These are phyloP conservation scores for Pouteria glomerata DNA, from an alignment of 148 eudicot genomes.

Conservation along the genomic window DNA sequence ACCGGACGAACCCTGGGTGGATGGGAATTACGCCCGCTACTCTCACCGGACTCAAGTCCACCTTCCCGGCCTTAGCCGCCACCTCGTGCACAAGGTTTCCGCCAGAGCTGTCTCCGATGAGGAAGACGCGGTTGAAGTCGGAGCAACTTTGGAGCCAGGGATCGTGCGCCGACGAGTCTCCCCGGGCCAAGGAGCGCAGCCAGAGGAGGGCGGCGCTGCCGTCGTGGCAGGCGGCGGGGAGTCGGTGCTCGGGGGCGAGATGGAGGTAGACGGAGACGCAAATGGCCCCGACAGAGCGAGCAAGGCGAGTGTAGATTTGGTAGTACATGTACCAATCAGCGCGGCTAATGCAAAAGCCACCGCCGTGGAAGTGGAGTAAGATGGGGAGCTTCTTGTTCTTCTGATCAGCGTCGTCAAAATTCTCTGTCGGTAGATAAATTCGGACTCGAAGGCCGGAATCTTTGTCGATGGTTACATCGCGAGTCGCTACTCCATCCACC, in stretches of 20 bases:
- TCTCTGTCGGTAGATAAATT: slow-evolving; percentile 56
- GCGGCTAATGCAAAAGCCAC: slow-evolving; percentile 76
- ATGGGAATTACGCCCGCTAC: slow-evolving; percentile 59
- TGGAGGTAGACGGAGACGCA: slow-evolving; percentile 59
- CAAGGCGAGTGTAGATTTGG: slow-evolving; percentile 42
- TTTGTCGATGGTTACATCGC: slow-evolving; percentile 28
- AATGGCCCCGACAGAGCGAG: slow-evolving; percentile 32
- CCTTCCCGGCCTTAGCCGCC: slow-evolving; percentile 46
- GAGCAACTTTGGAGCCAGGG: slow-evolving; percentile 35
- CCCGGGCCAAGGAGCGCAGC: slow-evolving; percentile 38
- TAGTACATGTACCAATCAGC: slow-evolving; percentile 82
- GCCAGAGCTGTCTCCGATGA: slow-evolving; percentile 86
- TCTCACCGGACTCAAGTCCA: slow-evolving; percentile 29
- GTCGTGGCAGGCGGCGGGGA: slow-evolving; percentile 67
- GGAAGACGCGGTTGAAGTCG: slow-evolving; percentile 57
- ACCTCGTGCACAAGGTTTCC: slow-evolving; percentile 70
- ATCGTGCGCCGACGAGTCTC: slow-evolving; percentile 11
- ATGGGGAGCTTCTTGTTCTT: slow-evolving; percentile 47
- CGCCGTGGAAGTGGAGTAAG: slow-evolving; percentile 69
- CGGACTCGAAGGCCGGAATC: slow-evolving; percentile 38
- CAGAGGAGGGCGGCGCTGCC: slow-evolving; percentile 56
- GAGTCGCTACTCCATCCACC: slow-evolving; percentile 53
- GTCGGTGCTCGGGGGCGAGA: slow-evolving; percentile 67
- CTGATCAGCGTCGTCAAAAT: neutral
- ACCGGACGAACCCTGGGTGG: slow-evolving; percentile 66